phyloP scores from a whole-genome alignment of 2,329 filamentous ascomycete genomes.

The Trichoderma aggressivum region DNA sequence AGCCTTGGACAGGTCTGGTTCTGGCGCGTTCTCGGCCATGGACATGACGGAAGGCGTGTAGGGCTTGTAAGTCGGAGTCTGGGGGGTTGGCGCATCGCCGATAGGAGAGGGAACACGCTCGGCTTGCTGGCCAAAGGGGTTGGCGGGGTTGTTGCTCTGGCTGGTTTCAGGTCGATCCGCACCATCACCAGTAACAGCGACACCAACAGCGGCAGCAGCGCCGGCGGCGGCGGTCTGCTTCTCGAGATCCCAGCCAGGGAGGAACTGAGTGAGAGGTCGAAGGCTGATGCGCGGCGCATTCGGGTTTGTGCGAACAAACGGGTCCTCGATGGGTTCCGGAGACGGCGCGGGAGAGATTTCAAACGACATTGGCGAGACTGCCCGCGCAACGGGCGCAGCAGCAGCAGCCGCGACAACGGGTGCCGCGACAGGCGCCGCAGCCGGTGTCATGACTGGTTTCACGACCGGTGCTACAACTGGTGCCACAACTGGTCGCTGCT shows the following conservation, averaged over 20 bases:
- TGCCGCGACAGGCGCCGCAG: neutral
- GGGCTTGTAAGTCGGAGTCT: neutral
- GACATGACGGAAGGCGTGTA: conserved; percentile 25
- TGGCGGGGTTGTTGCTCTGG: conserved; percentile 52
- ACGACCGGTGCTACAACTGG: neutral
- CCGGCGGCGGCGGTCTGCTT: conserved; percentile 43
- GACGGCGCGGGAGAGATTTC: neutral
- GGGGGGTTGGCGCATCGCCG: conserved; percentile 26
- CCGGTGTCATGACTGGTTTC: neutral
- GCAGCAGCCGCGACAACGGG: neutral
- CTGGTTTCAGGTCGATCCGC: conserved; percentile 49
- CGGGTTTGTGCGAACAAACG: conserved; percentile 31
- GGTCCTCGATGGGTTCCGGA: conserved; percentile 26
- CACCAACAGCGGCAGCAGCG: conserved; percentile 17
- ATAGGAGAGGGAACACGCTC: conserved; percentile 48
- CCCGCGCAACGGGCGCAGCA: neutral
- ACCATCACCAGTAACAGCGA: conserved; percentile 31
- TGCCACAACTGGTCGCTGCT: conserved; percentile 25
- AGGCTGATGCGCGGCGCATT: conserved; percentile 78
- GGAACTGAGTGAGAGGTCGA: conserved; percentile 79
- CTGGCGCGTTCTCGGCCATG: neutral
- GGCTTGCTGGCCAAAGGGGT: conserved; percentile 68
- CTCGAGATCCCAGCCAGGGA: conserved; percentile 57
- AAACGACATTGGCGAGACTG: neutral
- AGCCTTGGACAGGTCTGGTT: neutral